Evolutionary conservation across 176 grass and related monocot species (phyloP).

Genomic region (Oryza meyeriana): DNA sequence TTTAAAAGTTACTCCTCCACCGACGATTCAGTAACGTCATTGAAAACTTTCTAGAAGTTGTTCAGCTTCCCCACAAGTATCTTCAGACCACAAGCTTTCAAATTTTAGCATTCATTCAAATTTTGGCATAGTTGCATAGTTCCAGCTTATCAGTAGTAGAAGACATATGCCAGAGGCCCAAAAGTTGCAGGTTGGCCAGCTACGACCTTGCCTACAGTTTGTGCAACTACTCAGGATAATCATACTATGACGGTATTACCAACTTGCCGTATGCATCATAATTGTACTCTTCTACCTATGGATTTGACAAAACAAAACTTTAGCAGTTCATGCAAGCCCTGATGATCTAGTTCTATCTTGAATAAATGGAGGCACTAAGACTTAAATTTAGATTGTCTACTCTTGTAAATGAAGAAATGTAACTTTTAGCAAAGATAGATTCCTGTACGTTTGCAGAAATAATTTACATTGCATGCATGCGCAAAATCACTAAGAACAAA

Average conservation of each 20-base stretch:
- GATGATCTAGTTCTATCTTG: neutral
- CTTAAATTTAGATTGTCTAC: neutral
- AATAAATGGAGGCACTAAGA: neutral
- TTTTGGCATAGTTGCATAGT: neutral
- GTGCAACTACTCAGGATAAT: neutral
- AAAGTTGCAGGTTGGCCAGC: neutral
- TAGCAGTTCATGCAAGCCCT: neutral
- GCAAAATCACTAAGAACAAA: neutral
- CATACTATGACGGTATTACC: too few species aligned
- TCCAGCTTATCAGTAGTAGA: neutral
- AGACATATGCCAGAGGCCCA: neutral
- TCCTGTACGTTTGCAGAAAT: neutral
- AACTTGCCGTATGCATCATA: neutral
- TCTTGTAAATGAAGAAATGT: neutral
- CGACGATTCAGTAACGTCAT: neutral
- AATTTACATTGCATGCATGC: neutral
- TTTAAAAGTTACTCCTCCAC: neutral
- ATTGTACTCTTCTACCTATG: neutral
- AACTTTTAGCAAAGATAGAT: neutral
- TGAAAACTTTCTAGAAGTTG: neutral
- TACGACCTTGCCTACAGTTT: neutral
- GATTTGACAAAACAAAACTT: neutral
- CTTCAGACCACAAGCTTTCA: neutral
- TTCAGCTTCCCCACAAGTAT: neutral
- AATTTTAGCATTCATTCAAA: neutral